Evolutionary conservation across 306 rosid genomes (phyloP).

Genomic region (Acacia acuminata): DNA sequence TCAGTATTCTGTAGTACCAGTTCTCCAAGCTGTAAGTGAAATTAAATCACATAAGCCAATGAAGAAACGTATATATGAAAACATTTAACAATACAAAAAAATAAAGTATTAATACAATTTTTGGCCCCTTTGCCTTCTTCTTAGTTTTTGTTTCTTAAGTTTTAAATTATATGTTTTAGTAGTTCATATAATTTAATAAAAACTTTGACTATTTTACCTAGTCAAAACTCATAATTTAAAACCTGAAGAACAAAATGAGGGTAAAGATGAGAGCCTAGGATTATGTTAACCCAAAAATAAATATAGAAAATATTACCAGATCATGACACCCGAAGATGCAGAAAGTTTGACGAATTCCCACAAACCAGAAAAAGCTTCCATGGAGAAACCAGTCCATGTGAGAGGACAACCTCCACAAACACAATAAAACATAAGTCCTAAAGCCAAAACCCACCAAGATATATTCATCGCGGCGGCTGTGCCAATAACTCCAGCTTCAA

Average conservation of each 20-base stretch:
- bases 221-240: too few species aligned
- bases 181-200: too few species aligned
- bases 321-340: slow-evolving; percentile 77
- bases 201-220: too few species aligned
- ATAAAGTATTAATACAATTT: too few species aligned
- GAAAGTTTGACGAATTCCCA: slow-evolving; percentile 80
- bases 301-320: slow-evolving; percentile 43
- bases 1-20: slow-evolving; percentile 79
- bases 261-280: too few species aligned
- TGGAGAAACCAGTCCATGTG: slow-evolving; percentile 80
- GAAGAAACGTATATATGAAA: neutral
- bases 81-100: neutral
- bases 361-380: slow-evolving; percentile 71
- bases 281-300: too few species aligned
- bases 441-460: slow-evolving; percentile 68
- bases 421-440: slow-evolving; percentile 52
- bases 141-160: too few species aligned
- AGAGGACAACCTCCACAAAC: slow-evolving; percentile 67
- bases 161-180: too few species aligned
- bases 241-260: too few species aligned
- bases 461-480: slow-evolving; percentile 50
- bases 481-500: slow-evolving; percentile 55
- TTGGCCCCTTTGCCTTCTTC: too few species aligned
- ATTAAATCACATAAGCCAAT: neutral
- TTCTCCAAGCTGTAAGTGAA: slow-evolving; percentile 66